These are phyloP conservation scores for Phylloporus arenicola DNA, from an alignment of 768 basidiomycete species.

Conservation along the genomic window DNA sequence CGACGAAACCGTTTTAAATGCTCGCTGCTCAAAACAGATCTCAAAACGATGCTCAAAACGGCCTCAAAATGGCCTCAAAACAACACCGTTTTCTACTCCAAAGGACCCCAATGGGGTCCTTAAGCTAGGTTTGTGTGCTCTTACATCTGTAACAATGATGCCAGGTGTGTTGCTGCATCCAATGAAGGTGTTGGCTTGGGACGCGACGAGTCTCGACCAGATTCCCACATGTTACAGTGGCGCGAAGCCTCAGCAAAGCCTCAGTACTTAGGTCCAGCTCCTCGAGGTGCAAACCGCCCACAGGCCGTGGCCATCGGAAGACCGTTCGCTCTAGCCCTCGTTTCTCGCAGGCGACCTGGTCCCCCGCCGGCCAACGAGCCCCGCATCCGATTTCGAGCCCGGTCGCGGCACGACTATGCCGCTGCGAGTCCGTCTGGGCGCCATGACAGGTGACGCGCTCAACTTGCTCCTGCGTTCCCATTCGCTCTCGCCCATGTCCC, in stretches of 20 bases:
- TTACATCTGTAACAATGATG: too few relatives aligned
- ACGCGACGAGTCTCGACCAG: too few relatives aligned
- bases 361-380: constrained; percentile 42
- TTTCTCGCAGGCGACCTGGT: constrained; percentile 55
- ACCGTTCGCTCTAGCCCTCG: constrained; percentile 88
- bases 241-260: constrained; percentile 85
- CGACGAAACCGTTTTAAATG: too few relatives aligned
- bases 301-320: constrained; percentile 95
- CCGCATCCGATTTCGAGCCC: constrained; percentile 18
- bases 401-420: constrained; percentile 49
- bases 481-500: constrained; percentile 4
- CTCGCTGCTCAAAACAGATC: too few relatives aligned
- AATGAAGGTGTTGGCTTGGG: too few relatives aligned
- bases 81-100: background rate
- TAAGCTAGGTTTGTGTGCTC: too few relatives aligned
- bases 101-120: too few relatives aligned
- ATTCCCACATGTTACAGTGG: constrained; percentile 98
- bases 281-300: too few relatives aligned
- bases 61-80: too few relatives aligned
- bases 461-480: constrained; percentile 18
- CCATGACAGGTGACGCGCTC: constrained; percentile 22
- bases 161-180: too few relatives aligned
- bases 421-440: too few relatives aligned
- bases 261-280: constrained; percentile 89
- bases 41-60: too few relatives aligned